phyloP scores from a whole-genome alignment of 306 rosid species.

The Malus sieversii region DNA sequence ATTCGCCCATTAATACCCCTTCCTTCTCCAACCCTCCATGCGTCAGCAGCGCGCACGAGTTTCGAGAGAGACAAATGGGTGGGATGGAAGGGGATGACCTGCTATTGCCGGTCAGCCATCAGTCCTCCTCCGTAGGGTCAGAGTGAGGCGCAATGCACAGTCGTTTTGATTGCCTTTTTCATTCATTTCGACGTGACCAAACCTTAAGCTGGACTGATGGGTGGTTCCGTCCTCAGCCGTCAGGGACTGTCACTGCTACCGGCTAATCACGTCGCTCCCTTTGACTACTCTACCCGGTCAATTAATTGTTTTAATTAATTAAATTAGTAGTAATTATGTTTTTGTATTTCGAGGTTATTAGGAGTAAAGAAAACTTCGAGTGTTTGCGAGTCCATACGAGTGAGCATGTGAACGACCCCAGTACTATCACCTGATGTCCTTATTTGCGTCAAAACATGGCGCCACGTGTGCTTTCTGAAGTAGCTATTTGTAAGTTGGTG shows the following conservation, averaged over 20 bases:
- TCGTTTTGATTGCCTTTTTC: conserved; percentile 33
- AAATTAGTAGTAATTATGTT: neutral
- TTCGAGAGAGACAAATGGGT: conserved; percentile 5
- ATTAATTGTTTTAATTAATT: neutral
- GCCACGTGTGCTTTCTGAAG: neutral
- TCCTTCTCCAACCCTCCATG: conserved; percentile 17
- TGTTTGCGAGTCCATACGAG: neutral
- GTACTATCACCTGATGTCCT: neutral
- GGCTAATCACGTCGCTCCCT: neutral
- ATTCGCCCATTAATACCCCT: conserved; percentile 16
- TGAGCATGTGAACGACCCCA: neutral
- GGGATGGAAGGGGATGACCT: conserved; percentile 19
- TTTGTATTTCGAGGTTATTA: neutral
- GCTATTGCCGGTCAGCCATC: conserved; percentile 27
- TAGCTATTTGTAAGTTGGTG: neutral
- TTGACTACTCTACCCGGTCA: neutral
- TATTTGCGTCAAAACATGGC: neutral
- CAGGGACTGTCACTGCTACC: conserved; percentile 15
- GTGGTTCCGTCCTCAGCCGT: conserved; percentile 34
- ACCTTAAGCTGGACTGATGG: conserved; percentile 62
- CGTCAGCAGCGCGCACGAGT: conserved; percentile 18
- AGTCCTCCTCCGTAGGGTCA: neutral
- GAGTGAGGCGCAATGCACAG: neutral
- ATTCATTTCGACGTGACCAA: conserved; percentile 56
- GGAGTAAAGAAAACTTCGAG: neutral